A percentile compares a stretch with the other conserved stretches of the same genome.
Conservation (phyloP, 1,139 yeast genomes). For the Ogataea hybrid region DNA sequence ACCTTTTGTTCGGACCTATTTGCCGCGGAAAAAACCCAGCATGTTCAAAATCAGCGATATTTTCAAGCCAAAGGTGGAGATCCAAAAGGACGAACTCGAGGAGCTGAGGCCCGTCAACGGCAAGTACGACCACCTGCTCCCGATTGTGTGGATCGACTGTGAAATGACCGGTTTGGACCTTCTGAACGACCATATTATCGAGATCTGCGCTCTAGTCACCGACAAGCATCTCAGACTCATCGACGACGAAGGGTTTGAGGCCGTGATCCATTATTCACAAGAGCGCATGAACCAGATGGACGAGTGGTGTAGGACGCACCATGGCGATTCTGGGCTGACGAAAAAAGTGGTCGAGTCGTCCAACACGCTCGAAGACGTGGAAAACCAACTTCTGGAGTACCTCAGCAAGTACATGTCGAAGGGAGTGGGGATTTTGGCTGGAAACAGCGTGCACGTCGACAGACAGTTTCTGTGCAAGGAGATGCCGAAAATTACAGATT, state of each 20-base stretch:
- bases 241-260: slow-evolving; percentile 71
- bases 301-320: slow-evolving; percentile 83
- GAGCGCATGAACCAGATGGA: slow-evolving; percentile 69
- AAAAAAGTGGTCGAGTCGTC: slow-evolving; percentile 59
- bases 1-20: background rate
- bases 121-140: slow-evolving; percentile 22
- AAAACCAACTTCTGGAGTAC: slow-evolving; percentile 60
- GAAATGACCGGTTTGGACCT: slow-evolving; percentile 94
- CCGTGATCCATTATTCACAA: slow-evolving; percentile 72
- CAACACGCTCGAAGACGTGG: slow-evolving; percentile 58
- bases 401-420: slow-evolving; percentile 47
- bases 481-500: slow-evolving; percentile 71
- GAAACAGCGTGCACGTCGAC: slow-evolving; percentile 92
- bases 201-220: slow-evolving; percentile 87
- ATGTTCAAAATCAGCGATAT: slow-evolving; percentile 4
- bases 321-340: slow-evolving; percentile 69
- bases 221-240: slow-evolving; percentile 72
- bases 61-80: background rate
- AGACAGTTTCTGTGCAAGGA: slow-evolving; percentile 80
- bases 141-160: slow-evolving; percentile 85
- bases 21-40: background rate
- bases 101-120: slow-evolving; percentile 3
- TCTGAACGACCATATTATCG: slow-evolving; percentile 73
- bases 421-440: slow-evolving; percentile 76
- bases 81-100: background rate